Percentiles rank a stretch among this genome's conserved stretches.
These are phyloP conservation scores for Saksenaea oblongispora DNA, from an alignment of 371 early-diverging fungal species.

Conservation along the genomic window DNA sequence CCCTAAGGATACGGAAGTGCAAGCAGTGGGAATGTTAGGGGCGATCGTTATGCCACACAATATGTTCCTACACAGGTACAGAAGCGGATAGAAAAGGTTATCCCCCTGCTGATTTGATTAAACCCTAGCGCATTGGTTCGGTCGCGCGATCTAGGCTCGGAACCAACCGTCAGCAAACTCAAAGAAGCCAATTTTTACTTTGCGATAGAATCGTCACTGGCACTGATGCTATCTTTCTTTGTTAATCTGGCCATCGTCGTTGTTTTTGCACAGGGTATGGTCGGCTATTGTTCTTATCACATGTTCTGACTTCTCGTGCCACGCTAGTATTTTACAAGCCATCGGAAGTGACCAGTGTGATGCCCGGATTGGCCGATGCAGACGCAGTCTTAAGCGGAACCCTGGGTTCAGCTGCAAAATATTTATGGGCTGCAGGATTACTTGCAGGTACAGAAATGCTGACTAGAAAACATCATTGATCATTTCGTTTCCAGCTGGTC, in stretches of 20 bases:
- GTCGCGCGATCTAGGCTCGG: slow-evolving; percentile 56
- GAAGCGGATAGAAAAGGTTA: background rate
- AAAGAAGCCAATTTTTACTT: slow-evolving; percentile 72
- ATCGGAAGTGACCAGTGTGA: slow-evolving; percentile 15
- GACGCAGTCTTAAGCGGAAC: slow-evolving; percentile 55
- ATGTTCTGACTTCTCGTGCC: background rate
- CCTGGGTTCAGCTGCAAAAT: slow-evolving; percentile 60
- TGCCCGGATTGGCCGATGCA: slow-evolving; percentile 63
- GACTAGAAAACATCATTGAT: background rate
- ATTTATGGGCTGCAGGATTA: slow-evolving; percentile 69
- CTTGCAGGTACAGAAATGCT: slow-evolving; percentile 44
- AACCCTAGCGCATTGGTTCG: slow-evolving; percentile 54
- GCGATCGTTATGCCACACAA: slow-evolving; percentile 81
- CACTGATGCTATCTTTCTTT: slow-evolving; percentile 65
- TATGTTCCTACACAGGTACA: slow-evolving; percentile 64
- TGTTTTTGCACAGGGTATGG: slow-evolving; percentile 59
- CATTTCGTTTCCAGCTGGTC: slow-evolving; percentile 48
- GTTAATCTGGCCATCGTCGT: slow-evolving; percentile 76
- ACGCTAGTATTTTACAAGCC: slow-evolving; percentile 51
- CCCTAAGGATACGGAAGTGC: slow-evolving; percentile 57
- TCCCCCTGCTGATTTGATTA: background rate
- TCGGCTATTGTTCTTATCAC: background rate
- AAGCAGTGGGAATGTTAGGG: slow-evolving; percentile 72
- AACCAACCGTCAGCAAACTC: slow-evolving; percentile 46
- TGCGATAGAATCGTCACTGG: slow-evolving; percentile 63